These are phyloP conservation scores for Aspergillus terreus DNA, from an alignment of 2,329 filamentous ascomycete genomes.

Conservation along the genomic window DNA sequence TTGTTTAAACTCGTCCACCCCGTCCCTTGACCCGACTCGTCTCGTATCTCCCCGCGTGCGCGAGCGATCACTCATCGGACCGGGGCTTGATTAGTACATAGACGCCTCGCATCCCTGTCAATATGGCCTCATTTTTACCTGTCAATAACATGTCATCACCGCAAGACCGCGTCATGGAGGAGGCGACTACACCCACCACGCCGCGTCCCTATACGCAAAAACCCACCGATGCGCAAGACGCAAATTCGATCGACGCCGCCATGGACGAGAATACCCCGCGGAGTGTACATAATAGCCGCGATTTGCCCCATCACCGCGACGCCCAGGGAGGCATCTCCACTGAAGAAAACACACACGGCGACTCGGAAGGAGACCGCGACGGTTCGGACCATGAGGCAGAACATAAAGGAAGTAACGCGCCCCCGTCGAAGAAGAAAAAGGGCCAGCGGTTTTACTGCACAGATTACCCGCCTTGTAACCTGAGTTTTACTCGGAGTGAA, in stretches of 20 bases:
- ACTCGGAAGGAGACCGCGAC: constrained; percentile 65
- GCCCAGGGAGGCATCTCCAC: constrained; percentile 41
- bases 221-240: constrained; percentile 34
- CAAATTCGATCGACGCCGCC: constrained; percentile 18
- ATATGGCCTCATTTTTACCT: constrained; percentile 58
- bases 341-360: constrained; percentile 71
- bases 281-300: constrained; percentile 33
- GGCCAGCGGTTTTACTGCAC: constrained; percentile 95
- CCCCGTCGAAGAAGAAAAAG: constrained; percentile 90
- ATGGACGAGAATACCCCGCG: constrained; percentile 44
- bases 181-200: constrained; percentile 56
- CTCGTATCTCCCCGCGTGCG: constrained; percentile 8
- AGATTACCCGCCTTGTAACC: constrained; percentile 85
- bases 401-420: constrained; percentile 54
- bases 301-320: constrained; percentile 35
- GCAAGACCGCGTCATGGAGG: constrained; percentile 43
- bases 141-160: constrained; percentile 56
- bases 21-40: constrained; percentile 13
- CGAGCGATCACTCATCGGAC: constrained; percentile 13
- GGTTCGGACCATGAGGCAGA: constrained; percentile 64
- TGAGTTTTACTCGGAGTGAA: constrained; percentile 95
- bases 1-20: constrained; percentile 8
- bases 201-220: constrained; percentile 45
- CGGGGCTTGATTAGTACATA: constrained; percentile 20
- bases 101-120: constrained; percentile 29